Conservation (phyloP, 192 early-diverging fungal genomes). For the Entomortierella parvispora region DNA sequence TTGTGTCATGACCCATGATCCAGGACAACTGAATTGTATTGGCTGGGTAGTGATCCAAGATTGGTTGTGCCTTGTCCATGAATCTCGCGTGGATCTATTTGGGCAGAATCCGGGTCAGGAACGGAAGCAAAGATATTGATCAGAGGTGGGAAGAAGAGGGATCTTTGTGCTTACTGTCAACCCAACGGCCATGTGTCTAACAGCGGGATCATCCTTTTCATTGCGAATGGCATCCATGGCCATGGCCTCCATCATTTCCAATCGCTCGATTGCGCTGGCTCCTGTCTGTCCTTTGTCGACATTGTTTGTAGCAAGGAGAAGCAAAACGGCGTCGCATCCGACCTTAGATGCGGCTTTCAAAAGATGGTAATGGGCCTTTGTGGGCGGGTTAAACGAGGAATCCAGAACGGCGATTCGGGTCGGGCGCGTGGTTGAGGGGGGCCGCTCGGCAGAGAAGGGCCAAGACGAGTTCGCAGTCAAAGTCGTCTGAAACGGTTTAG, state of each 20-base stretch:
- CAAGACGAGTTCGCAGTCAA: constrained; percentile 36
- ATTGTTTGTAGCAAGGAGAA: constrained; percentile 74
- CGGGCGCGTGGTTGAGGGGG: constrained; percentile 19
- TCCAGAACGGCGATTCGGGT: constrained; percentile 69
- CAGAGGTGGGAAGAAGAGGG: background rate
- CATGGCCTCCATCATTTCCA: constrained; percentile 78
- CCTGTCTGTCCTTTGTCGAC: constrained; percentile 72
- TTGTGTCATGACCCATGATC: constrained; percentile 85
- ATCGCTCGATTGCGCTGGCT: constrained; percentile 65
- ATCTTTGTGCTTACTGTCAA: constrained; percentile 16
- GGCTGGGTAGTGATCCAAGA: constrained; percentile 38
- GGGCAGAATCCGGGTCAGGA: background rate
- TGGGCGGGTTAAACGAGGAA: constrained; percentile 83
- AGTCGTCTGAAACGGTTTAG: constrained; percentile 44
- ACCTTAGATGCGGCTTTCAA: constrained; percentile 54
- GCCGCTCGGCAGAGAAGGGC: constrained; percentile 39
- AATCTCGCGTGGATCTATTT: constrained; percentile 65
- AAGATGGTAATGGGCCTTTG: constrained; percentile 67
- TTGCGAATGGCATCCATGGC: constrained; percentile 47
- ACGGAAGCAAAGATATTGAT: background rate
- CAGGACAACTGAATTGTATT: constrained; percentile 60
- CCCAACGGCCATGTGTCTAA: constrained; percentile 44
- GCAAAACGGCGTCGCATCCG: constrained; percentile 66
- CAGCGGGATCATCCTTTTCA: constrained; percentile 36
- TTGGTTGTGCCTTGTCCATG: constrained; percentile 71